These are phyloP conservation scores for Boletus rex-veris DNA, from an alignment of 768 basidiomycete genomes.

Conservation along the genomic window DNA sequence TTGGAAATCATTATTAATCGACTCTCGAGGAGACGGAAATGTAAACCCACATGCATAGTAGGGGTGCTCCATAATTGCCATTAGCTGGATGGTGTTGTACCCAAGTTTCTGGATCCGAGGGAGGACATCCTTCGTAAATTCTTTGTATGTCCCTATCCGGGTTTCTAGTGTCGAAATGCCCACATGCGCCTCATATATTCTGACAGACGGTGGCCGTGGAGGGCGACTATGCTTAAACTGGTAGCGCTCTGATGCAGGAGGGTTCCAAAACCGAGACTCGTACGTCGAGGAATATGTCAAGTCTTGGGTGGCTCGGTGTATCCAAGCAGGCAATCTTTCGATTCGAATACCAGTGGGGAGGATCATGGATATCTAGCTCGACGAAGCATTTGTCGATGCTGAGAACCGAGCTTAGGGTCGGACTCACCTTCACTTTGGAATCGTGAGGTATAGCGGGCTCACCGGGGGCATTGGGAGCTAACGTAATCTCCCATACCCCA, in stretches of 20 bases:
- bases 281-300: conserved; percentile 84
- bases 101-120: conserved; percentile 88
- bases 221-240: conserved; percentile 78
- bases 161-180: conserved; percentile 90
- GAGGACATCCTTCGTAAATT: conserved; percentile 82
- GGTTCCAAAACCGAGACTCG: conserved; percentile 99
- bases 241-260: conserved; percentile 67
- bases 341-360: conserved; percentile 73
- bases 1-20: conserved; percentile 29
- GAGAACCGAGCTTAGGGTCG: background rate
- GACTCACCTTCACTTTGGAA: conserved; percentile 83
- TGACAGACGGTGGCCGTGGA: conserved; percentile 57
- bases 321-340: conserved; percentile 94
- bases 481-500: conserved; percentile 84
- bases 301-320: conserved; percentile 93
- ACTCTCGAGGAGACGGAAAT: background rate
- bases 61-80: conserved; percentile 98
- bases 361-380: conserved; percentile 85
- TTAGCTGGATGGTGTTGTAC: conserved; percentile 96
- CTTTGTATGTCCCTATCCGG: conserved; percentile 91
- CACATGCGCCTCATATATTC: conserved; percentile 97
- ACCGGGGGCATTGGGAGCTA: conserved; percentile 67
- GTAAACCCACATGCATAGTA: conserved; percentile 86
- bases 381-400: background rate
- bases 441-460: conserved; percentile 88